Evolutionary conservation across 129 eudicot genomes (phyloP).

Genomic region (Pseudognaphalium luteoalbum): DNA sequence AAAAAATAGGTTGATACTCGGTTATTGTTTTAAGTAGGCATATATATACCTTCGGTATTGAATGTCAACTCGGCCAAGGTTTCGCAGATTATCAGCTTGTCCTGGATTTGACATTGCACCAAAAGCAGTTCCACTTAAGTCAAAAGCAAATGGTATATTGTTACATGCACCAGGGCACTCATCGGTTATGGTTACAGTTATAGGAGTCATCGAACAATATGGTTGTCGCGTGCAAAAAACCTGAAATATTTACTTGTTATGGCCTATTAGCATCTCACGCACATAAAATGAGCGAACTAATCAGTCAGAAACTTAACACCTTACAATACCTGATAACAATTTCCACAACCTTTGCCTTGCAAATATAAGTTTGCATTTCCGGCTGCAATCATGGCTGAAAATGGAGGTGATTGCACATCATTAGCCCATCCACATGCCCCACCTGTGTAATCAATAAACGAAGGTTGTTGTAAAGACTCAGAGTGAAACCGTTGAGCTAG

Average conservation of each 20-base stretch:
- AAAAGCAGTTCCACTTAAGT: conserved; percentile 51
- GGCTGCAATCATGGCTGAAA: conserved; percentile 43
- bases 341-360: conserved; percentile 49
- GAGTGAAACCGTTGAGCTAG: neutral
- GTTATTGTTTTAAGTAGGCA: neutral
- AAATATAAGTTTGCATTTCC: conserved; percentile 41
- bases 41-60: conserved; percentile 39
- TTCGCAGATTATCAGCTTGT: conserved; percentile 39
- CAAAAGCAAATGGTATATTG: conserved; percentile 37
- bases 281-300: neutral
- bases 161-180: conserved; percentile 49
- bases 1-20: no score
- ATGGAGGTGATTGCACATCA: conserved; percentile 38
- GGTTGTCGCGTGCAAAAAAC: conserved; percentile 37
- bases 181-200: conserved; percentile 46
- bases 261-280: neutral
- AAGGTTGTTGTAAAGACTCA: neutral
- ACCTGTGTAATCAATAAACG: conserved; percentile 20
- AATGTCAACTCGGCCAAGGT: conserved; percentile 39
- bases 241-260: conserved; percentile 20
- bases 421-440: conserved; percentile 50
- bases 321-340: conserved; percentile 39
- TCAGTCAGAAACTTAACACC: neutral
- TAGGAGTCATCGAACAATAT: conserved; percentile 42
- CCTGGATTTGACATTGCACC: conserved; percentile 50